These are phyloP conservation scores for Nannochloropsis salina DNA, from an alignment of 108 stramenopile genomes.

Conservation along the genomic window DNA sequence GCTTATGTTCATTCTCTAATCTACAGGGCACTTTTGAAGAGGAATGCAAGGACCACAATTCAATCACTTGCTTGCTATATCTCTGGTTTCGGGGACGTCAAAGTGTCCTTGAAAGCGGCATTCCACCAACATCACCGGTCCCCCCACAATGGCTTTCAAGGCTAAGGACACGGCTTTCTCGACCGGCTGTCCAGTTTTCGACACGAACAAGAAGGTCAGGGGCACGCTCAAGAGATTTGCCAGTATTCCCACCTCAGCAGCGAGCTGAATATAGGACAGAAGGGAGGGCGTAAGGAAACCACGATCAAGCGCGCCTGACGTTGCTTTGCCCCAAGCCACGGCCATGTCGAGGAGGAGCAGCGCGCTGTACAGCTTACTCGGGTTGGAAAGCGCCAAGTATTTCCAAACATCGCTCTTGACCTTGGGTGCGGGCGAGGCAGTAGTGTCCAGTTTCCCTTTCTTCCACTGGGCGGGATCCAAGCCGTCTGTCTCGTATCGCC, in stretches of 20 bases:
- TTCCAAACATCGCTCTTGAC: not conserved
- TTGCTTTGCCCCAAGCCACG: not conserved
- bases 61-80: too few species aligned
- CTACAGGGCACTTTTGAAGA: too few species aligned
- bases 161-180: not conserved
- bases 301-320: not conserved
- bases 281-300: not conserved
- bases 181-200: not conserved
- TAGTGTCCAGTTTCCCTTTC: not conserved
- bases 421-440: not conserved
- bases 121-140: not conserved
- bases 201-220: not conserved
- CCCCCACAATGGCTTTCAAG: not conserved
- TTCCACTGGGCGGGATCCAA: slow-evolving; percentile 5
- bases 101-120: not conserved
- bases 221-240: not conserved
- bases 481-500: not conserved
- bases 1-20: too few species aligned
- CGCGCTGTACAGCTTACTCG: not conserved
- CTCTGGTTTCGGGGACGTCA: not conserved
- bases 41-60: too few species aligned
- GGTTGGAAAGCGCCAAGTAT: not conserved
- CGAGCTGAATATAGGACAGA: slow-evolving; percentile 8
- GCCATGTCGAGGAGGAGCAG: not conserved
- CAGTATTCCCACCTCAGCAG: slow-evolving; percentile 12